Evolutionary conservation across 768 basidiomycete genomes (phyloP).

Genomic region (Tephrocybe sp.): DNA sequence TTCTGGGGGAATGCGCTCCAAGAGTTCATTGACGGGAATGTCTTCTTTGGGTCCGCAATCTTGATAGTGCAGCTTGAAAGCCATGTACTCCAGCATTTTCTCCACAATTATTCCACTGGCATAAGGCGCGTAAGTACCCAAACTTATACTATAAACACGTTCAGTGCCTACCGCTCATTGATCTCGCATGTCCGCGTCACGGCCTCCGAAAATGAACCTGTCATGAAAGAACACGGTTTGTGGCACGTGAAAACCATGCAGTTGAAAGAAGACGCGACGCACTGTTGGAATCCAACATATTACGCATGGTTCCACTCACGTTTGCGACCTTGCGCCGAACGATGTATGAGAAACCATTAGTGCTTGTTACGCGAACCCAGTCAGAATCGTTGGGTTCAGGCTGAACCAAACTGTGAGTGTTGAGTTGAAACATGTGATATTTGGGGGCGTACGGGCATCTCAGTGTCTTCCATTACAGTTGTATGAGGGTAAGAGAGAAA

Average conservation of each 20-base stretch:
- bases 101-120: conserved; percentile 70
- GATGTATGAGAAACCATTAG: conserved; percentile 80
- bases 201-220: conserved; percentile 77
- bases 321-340: conserved; percentile 72
- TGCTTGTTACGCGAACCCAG: conserved; percentile 76
- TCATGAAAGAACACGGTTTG: neutral
- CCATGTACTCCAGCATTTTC: conserved; percentile 87
- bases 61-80: conserved; percentile 79
- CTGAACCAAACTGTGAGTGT: conserved; percentile 5
- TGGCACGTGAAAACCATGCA: neutral
- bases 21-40: conserved; percentile 70
- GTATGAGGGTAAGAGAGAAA: neutral
- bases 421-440: neutral
- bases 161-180: conserved; percentile 58
- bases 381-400: conserved; percentile 35
- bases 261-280: conserved; percentile 17
- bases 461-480: conserved; percentile 17
- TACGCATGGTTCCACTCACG: conserved; percentile 77
- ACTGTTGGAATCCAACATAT: conserved; percentile 77
- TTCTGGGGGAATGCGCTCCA: conserved; percentile 82
- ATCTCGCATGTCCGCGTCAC: conserved; percentile 66
- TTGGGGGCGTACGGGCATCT: conserved; percentile 15
- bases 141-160: neutral
- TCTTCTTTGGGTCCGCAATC: conserved; percentile 72
- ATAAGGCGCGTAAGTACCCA: neutral